These are phyloP conservation scores for Entonaema liquescens DNA, from an alignment of 495 filamentous ascomycete species.

Conservation along the genomic window DNA sequence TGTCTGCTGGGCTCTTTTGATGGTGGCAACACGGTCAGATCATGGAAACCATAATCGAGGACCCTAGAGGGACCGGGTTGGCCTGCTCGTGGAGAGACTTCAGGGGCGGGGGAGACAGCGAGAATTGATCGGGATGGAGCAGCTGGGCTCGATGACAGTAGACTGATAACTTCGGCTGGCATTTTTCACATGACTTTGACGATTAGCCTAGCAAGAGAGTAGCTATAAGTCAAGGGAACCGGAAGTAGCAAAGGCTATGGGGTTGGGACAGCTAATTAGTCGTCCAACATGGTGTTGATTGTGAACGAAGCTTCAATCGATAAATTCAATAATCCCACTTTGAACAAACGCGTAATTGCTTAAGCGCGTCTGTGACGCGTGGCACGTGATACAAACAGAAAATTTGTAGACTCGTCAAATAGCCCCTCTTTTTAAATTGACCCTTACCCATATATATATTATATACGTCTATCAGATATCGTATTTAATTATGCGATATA, in stretches of 20 bases:
- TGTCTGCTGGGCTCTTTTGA: background rate
- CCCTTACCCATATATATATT: background rate
- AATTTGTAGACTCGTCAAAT: background rate
- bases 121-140: constrained; percentile 22
- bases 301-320: background rate
- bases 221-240: background rate
- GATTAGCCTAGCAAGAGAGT: background rate
- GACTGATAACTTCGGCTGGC: constrained; percentile 51
- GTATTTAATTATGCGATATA: background rate
- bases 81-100: constrained; percentile 7
- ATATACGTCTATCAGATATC: background rate
- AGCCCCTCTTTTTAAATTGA: background rate
- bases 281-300: background rate
- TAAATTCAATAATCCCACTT: background rate
- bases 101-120: constrained; percentile 5
- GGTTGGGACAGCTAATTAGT: background rate
- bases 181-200: constrained; percentile 41
- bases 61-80: constrained; percentile 15
- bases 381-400: constrained; percentile 22
- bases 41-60: constrained; percentile 9
- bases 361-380: constrained; percentile 28
- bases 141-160: constrained; percentile 47
- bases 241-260: background rate
- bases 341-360: background rate
- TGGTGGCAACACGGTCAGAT: constrained; percentile 1